Percentiles rank a stretch among this genome's conserved stretches.
Evolutionary conservation across 805 yeast species (phyloP).

Genomic region (Metschnikowia corniflorae): DNA sequence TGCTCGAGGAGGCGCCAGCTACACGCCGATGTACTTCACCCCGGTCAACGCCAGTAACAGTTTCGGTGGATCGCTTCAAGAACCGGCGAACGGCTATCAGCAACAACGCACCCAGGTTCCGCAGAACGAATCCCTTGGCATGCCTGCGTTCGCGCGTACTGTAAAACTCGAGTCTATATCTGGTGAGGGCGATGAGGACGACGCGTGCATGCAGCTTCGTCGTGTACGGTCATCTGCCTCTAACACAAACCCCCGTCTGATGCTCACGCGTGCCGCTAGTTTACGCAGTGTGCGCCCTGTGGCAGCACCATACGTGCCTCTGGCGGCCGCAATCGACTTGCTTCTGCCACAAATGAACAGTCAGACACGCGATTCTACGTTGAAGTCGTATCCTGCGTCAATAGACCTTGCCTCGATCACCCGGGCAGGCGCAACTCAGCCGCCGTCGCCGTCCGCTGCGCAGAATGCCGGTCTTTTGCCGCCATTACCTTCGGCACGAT

Average conservation of each 20-base stretch:
- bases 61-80: slow-evolving; percentile 17
- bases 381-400: slow-evolving; percentile 47
- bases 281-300: slow-evolving; percentile 7
- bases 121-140: neutral
- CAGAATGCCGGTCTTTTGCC: slow-evolving; percentile 5
- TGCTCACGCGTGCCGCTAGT: slow-evolving; percentile 11
- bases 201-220: slow-evolving; percentile 39
- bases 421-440: slow-evolving; percentile 18
- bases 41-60: slow-evolving; percentile 14
- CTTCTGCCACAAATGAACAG: slow-evolving; percentile 16
- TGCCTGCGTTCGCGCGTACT: neutral
- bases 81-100: neutral
- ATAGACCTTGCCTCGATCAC: slow-evolving; percentile 55
- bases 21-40: slow-evolving; percentile 12
- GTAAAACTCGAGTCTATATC: slow-evolving; percentile 25
- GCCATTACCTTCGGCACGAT: slow-evolving; percentile 7
- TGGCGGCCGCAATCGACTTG: slow-evolving; percentile 10
- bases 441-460: slow-evolving; percentile 1
- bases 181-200: slow-evolving; percentile 40
- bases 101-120: neutral
- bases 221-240: slow-evolving; percentile 18
- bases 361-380: slow-evolving; percentile 11
- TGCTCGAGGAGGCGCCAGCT: neutral
- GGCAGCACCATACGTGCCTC: neutral
- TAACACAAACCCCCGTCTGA: slow-evolving; percentile 7